phyloP scores from a whole-genome alignment of 2,329 filamentous ascomycete species.

The Colletotrichum sp. region DNA sequence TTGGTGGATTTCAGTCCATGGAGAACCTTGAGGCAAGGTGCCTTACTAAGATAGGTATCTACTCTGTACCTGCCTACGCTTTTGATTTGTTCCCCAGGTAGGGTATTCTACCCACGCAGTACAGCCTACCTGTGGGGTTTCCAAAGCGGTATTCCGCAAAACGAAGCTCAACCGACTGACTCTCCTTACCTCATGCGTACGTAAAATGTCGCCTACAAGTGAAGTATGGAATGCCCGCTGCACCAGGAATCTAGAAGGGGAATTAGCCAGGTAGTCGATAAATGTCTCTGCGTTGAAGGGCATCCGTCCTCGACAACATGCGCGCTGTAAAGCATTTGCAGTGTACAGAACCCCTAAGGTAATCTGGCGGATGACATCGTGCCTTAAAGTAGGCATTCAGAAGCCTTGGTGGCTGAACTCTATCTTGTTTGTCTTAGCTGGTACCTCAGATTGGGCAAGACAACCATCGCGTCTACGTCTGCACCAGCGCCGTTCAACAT shows the following conservation, averaged over 20 bases:
- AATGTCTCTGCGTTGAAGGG: background rate
- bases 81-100: too few species aligned
- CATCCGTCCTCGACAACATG: background rate
- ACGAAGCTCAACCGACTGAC: background rate
- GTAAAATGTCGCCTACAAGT: background rate
- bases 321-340: background rate
- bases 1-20: background rate
- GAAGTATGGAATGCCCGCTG: background rate
- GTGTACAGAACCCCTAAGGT: background rate
- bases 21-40: too few species aligned
- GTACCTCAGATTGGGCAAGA: background rate
- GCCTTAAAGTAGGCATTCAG: background rate
- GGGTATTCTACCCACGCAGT: too few species aligned
- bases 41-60: too few species aligned
- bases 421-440: constrained; percentile 3
- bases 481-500: background rate
- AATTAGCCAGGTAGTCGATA: background rate
- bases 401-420: background rate
- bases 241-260: background rate
- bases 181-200: background rate
- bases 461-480: background rate
- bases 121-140: too few species aligned
- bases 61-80: too few species aligned
- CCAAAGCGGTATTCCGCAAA: background rate
- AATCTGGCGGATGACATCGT: background rate